Evolutionary conservation across 257 asterid species (phyloP).

Genomic region (Schizonepeta tenuifolia): DNA sequence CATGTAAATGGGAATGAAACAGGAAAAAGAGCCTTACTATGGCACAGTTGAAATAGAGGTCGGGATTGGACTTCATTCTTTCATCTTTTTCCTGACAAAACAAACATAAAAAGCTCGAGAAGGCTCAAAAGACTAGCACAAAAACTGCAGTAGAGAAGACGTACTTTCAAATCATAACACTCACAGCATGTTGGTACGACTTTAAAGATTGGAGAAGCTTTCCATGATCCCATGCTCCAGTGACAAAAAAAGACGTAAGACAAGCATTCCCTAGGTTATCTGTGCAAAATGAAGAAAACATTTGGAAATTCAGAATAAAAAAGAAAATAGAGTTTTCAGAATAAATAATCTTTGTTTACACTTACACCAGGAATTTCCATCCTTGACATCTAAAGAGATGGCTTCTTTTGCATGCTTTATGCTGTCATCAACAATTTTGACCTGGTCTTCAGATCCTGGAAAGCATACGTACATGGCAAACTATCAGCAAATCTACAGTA

Average conservation of each 20-base stretch:
- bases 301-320: background rate
- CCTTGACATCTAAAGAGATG: slow-evolving; percentile 80
- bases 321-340: background rate
- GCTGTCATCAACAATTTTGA: slow-evolving; percentile 79
- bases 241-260: slow-evolving; percentile 81
- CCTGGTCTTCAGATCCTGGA: slow-evolving; percentile 79
- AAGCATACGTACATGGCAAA: slow-evolving; percentile 31
- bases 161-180: slow-evolving; percentile 38
- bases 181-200: slow-evolving; percentile 96
- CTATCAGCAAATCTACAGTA: slow-evolving; percentile 29
- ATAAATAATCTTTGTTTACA: background rate
- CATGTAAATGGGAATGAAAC: slow-evolving; percentile 18
- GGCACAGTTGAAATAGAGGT: slow-evolving; percentile 87
- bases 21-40: slow-evolving; percentile 60
- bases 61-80: slow-evolving; percentile 82
- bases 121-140: slow-evolving; percentile 25
- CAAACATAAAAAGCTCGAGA: slow-evolving; percentile 21
- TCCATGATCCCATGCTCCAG: slow-evolving; percentile 87
- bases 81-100: slow-evolving; percentile 87
- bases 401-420: slow-evolving; percentile 90
- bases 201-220: slow-evolving; percentile 78
- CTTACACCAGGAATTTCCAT: slow-evolving; percentile 98
- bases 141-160: slow-evolving; percentile 21
- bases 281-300: slow-evolving; percentile 39
- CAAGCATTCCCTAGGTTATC: slow-evolving; percentile 93